Evolutionary conservation across 2,329 filamentous ascomycete species (phyloP), one percentile per base, ranked within the genome.

Genomic region (Alternaria triticina): DNA sequence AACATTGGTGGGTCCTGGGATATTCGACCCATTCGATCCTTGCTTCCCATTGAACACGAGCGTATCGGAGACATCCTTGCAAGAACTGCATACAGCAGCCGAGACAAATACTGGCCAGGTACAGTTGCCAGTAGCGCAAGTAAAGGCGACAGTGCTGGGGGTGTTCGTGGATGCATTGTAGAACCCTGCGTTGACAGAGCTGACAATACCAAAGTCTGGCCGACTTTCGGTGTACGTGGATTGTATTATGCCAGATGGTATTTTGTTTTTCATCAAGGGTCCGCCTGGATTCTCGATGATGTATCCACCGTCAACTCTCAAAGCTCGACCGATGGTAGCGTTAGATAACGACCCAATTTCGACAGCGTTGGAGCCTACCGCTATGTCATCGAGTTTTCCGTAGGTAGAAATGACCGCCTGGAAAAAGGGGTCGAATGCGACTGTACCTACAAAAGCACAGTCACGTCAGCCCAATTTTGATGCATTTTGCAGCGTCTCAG

Each of bases 71-170:
- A 66, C 6, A 45, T 66, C 63, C 8, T 57, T 36, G 33, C 64
- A 68, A 10, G 50, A 46, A 17, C 52, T 69, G 11, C 59, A 69
- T 0, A 69, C 40, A 8, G 66, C 64, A 11, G 59, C 54, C 6
- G 64, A 65, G 0, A 62, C 45, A 6, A 57, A 69, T 0, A 3
- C 4, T 25, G 64, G 27, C 64, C 61, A 67, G 11, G 57, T 69
- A 28, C 61, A 69, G 22, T 69, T 66, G 1, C 61, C 66, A 4
- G 61, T 65, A 4, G 43, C 23, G 28, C 64, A 69, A 20, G 56
- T 7, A 44, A 54, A 56, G 23, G 54, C 44, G 1, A 54, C 54
- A 7, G 17, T 44, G 9, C 57, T 54, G 10, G 23, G 47, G 6
- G 52, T 25, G 28, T 11, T 22, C 27, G 17, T 9, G 15, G 57